These are phyloP conservation scores for Paramecium caudatum DNA, from an alignment of 73 alveolate species.

Conservation along the genomic window DNA sequence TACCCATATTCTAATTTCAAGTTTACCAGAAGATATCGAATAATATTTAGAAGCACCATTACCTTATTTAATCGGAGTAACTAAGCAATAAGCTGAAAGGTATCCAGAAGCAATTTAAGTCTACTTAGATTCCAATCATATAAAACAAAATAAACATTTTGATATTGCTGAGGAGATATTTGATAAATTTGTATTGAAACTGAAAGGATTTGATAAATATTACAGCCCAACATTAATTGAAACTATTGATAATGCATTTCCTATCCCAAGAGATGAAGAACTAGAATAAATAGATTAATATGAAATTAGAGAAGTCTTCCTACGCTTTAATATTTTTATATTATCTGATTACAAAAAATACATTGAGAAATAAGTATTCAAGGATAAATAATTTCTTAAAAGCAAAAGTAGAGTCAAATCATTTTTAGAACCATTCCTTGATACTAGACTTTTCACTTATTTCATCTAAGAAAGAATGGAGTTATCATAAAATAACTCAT, in stretches of 20 bases:
- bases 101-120: slow-evolving; percentile 22
- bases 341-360: slow-evolving; percentile 14
- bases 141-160: neutral
- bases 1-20: slow-evolving; percentile 65
- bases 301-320: slow-evolving; percentile 38
- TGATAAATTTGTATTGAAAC: neutral
- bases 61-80: slow-evolving; percentile 65
- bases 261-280: slow-evolving; percentile 20
- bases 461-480: slow-evolving; percentile 12
- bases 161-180: slow-evolving; percentile 30
- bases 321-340: neutral
- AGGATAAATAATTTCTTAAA: neutral
- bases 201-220: neutral
- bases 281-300: slow-evolving; percentile 18
- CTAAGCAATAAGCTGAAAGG: neutral
- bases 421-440: slow-evolving; percentile 30
- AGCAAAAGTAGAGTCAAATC: neutral
- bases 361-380: neutral
- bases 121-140: slow-evolving; percentile 16
- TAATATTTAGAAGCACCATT: slow-evolving; percentile 72
- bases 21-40: slow-evolving; percentile 64
- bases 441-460: slow-evolving; percentile 13
- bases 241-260: slow-evolving; percentile 8
- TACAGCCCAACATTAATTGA: neutral
- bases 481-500: neutral